Percentiles rank a stretch among this genome's conserved stretches.
phyloP scores from a whole-genome alignment of 2,329 filamentous ascomycete species.

The Xylariaceae sp. region DNA sequence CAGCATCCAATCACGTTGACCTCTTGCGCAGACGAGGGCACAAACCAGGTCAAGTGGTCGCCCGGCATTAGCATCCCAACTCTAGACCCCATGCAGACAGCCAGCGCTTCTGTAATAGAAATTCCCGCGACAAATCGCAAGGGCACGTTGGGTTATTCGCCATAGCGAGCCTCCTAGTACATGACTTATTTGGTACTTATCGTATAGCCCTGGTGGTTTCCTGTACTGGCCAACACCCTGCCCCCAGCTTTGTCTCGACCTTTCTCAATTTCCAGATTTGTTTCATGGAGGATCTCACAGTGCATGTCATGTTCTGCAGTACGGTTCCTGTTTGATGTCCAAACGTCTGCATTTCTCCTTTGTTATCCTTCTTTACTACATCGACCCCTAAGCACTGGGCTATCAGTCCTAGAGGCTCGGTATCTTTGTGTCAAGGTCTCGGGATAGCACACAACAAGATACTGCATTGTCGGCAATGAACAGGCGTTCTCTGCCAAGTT shows the following conservation, averaged over 20 bases:
- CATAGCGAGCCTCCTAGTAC: slow-evolving; percentile 1
- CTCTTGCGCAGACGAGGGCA: neutral
- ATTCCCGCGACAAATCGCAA: slow-evolving; percentile 1
- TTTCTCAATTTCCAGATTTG: neutral
- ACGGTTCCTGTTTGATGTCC: neutral
- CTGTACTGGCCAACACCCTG: neutral
- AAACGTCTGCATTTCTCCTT: neutral
- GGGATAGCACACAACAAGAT: too few species aligned
- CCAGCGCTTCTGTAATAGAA: slow-evolving; percentile 12
- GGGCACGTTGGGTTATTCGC: slow-evolving; percentile 1
- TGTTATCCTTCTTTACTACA: neutral
- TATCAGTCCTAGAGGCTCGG: neutral
- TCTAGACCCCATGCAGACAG: slow-evolving; percentile 6
- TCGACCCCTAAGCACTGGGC: neutral
- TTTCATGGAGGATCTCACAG: neutral
- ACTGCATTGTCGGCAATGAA: too few species aligned
- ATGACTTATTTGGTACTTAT: neutral
- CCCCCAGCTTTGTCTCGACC: neutral
- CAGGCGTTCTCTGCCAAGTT: too few species aligned
- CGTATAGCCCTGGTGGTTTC: slow-evolving; percentile 2
- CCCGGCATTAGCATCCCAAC: neutral
- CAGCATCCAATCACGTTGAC: neutral
- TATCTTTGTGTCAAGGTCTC: too few species aligned
- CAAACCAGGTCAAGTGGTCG: slow-evolving; percentile 3
- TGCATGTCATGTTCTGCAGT: neutral